These are phyloP conservation scores for Aspergillus nomiae DNA, from an alignment of 2,329 filamentous ascomycete genomes.

Conservation along the genomic window DNA sequence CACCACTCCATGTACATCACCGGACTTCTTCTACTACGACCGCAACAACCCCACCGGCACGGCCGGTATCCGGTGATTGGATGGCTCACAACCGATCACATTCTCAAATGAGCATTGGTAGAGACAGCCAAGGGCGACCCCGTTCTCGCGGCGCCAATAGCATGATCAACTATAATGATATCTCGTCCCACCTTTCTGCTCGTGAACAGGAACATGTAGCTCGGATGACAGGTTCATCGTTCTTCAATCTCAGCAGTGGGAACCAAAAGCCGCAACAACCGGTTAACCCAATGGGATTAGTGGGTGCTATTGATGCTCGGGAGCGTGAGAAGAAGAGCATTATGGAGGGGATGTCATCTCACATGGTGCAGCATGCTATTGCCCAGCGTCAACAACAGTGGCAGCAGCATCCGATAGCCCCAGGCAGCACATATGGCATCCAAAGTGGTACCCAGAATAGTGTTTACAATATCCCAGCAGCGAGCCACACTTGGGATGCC, in stretches of 20 bases:
- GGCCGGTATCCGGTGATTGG: slow-evolving; percentile 44
- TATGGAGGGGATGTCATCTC: slow-evolving; percentile 68
- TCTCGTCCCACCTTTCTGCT: slow-evolving; percentile 70
- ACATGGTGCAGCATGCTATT: slow-evolving; percentile 73
- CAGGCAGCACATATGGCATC: slow-evolving; percentile 14
- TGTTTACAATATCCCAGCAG: slow-evolving; percentile 38
- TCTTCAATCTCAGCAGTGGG: slow-evolving; percentile 66
- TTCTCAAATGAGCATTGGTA: slow-evolving; percentile 34
- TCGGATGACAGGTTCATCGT: slow-evolving; percentile 73
- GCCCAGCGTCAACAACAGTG: slow-evolving; percentile 64
- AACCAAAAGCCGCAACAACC: slow-evolving; percentile 54
- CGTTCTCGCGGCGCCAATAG: slow-evolving; percentile 61
- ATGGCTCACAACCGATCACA: slow-evolving; percentile 33
- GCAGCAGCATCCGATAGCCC: slow-evolving; percentile 41
- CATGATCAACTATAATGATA: slow-evolving; percentile 54
- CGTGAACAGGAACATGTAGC: slow-evolving; percentile 89
- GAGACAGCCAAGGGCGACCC: slow-evolving; percentile 29
- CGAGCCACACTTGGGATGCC: slow-evolving; percentile 41
- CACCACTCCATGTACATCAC: slow-evolving; percentile 61
- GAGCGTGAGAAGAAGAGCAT: slow-evolving; percentile 76
- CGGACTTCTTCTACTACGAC: slow-evolving; percentile 60
- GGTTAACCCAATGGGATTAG: slow-evolving; percentile 61
- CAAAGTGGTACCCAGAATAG: slow-evolving; percentile 19
- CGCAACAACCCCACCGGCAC: slow-evolving; percentile 43
- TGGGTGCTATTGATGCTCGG: slow-evolving; percentile 76